Conservation (phyloP, 2,329 filamentous ascomycete species). For the Paracamarosporium sp. region DNA sequence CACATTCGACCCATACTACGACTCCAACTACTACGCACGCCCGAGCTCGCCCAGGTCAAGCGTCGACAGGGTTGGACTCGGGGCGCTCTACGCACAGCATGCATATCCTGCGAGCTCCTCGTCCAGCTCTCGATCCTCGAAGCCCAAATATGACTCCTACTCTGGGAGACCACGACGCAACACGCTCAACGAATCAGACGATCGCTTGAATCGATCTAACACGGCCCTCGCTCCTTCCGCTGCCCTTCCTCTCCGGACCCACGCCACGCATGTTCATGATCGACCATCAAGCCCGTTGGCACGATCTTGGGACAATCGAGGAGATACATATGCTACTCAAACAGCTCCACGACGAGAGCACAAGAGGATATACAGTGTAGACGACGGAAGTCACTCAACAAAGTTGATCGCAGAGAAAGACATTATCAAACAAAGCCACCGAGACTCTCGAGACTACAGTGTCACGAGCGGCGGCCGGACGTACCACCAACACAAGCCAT, state of each 20-base stretch:
- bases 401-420: constrained; percentile 48
- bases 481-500: constrained; percentile 38
- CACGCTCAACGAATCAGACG: constrained; percentile 50
- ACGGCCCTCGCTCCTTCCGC: constrained; percentile 34
- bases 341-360: constrained; percentile 40
- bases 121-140: constrained; percentile 33
- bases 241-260: constrained; percentile 41
- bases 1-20: constrained; percentile 45
- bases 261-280: constrained; percentile 29
- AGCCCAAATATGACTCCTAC: constrained; percentile 52
- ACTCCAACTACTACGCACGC: constrained; percentile 36
- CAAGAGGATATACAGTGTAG: constrained; percentile 58
- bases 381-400: constrained; percentile 49
- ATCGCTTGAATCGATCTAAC: constrained; percentile 41
- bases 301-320: constrained; percentile 40
- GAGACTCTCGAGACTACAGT: constrained; percentile 31
- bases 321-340: constrained; percentile 48
- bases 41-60: constrained; percentile 43
- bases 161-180: constrained; percentile 54
- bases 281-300: constrained; percentile 52
- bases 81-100: constrained; percentile 28
- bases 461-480: constrained; percentile 39
- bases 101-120: constrained; percentile 33
- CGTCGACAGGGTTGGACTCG: constrained; percentile 37
- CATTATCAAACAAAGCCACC: constrained; percentile 41